Evolutionary conservation across 169 alveolate genomes (phyloP), one percentile per base, ranked within the genome.

Genomic region (Miamiensis avidus): DNA sequence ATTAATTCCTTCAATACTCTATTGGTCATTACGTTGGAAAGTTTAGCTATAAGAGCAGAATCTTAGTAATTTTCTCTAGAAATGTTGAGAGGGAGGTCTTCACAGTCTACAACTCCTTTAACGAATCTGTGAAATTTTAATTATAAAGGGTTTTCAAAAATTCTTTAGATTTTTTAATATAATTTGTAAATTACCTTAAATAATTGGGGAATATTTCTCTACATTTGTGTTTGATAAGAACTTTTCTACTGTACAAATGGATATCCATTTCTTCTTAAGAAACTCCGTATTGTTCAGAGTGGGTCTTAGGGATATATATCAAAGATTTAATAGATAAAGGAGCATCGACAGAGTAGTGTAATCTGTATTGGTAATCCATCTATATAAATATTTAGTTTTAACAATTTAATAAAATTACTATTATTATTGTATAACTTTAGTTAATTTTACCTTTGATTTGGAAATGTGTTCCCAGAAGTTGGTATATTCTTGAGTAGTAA

Each of bases 21-120:
- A 72, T 94, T 90, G 29, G 99, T 99, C 20, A 98, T 91, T 11
- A 98, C 97, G 78, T 94, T 90, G 74, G 97, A 96, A 31, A 98
- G 96, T 91, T 97, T 98, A 78, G 89, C 94, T 74, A 98, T 97
- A 88, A 98, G 92, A n/a, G 91, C 89, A 25, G 97, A 94, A 76
- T 89, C 94, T 91, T 97, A 97, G 96, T 98, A 97, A 79, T 93
- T 96, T 88, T 98, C 99, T 78, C 99, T 91, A 89, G 99, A 97
- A 86, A 98, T 98, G 88, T 98, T 97, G 78, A 98, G 93, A 6
- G 99, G 99, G 84, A 98, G 89, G 91, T 98, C 99, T 85, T 98
- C 99, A 86, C 99, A 98, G 88, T 98, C 99, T 25, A 98, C 98
- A 34, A 98, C 99, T 16, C 99, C 99, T 91, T 97, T 97, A 76